Evolutionary conservation across 495 filamentous ascomycete species (phyloP), one percentile per base, ranked within the genome.

Genomic region (Neurospora hispaniola): DNA sequence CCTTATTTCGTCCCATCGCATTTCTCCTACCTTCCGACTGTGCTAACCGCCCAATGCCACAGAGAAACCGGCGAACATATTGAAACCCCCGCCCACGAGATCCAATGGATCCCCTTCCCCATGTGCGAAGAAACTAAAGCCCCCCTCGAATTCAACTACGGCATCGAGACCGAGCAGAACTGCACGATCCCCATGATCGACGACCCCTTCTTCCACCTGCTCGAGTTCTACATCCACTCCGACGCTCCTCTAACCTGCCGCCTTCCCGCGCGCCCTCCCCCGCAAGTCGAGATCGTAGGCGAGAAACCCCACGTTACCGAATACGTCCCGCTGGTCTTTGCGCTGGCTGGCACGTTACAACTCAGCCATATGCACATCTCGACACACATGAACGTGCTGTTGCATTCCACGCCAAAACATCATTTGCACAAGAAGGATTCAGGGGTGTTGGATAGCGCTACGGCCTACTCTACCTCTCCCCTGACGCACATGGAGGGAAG

Each of bases 191-290:
- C 90, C 78, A 87, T 92, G 78, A 88, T 98, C 78, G 84, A 89
- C 78, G 96, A 99, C 82, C 88, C 90, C 23, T 90, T 97, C 86
- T 99, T 96, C 88, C 96, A 99, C 83, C 90, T 98, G 59, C 89
- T 98, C 81, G 96, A 99, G 83, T 98, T 97, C 88, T 98, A 98
- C 88, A 90, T 98, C 77, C 96, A 98, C 86, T 93, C 91, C 84
- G 96, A 99, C 81, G 93, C 92, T 12, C 96, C 96, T 40, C 87
- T 99, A 66, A 90, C 93, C 69, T 99, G 96, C 82, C 94, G 96
- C 73, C 88, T 98, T 3, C 94, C 95, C 48, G 90, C 93, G 11
- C 89, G 88, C 7, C 94, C 94, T 0, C 83, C 90, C 9, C 78
- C 83, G 9, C 82, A 84, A 74, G 70, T 84, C 78, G 77, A 85